Evolutionary conservation across 805 yeast genomes (phyloP).

Genomic region (Pichia nakasei): DNA sequence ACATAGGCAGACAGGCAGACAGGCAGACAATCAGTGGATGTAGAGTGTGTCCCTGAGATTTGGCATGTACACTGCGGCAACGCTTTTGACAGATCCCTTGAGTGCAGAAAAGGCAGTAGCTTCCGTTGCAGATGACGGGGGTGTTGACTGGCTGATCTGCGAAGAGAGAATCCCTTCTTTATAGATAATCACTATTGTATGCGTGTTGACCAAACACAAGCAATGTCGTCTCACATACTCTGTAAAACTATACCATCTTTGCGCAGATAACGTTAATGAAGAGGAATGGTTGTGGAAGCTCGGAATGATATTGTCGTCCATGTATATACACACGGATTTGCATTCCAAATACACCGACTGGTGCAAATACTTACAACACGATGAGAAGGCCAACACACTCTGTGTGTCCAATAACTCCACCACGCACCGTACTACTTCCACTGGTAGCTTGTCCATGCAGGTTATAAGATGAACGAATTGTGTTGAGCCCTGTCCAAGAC

Average conservation of each 20-base stretch:
- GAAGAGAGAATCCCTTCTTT: neutral
- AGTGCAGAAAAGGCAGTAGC: neutral
- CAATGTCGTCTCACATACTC: neutral
- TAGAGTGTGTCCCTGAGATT: neutral
- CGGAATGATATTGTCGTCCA: neutral
- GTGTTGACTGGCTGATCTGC: neutral
- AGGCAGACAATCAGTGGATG: neutral
- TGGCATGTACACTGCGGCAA: neutral
- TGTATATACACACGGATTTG: neutral
- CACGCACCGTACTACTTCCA: neutral
- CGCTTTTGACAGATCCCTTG: neutral
- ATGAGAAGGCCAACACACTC: neutral
- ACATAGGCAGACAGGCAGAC: too few relatives aligned
- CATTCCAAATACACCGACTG: neutral
- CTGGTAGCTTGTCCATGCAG: neutral
- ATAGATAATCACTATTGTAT: neutral
- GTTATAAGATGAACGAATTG: too few relatives aligned
- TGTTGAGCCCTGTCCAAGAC: too few relatives aligned
- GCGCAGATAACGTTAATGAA: neutral
- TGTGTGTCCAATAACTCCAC: neutral
- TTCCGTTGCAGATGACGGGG: neutral
- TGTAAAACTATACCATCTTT: neutral
- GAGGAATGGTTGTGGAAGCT: neutral
- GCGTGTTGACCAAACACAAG: neutral
- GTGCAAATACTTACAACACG: neutral